Evolutionary conservation across 2,329 filamentous ascomycete species (phyloP), one percentile per base, ranked within the genome.

Genomic region (Coniosporium tulheliwenetii): DNA sequence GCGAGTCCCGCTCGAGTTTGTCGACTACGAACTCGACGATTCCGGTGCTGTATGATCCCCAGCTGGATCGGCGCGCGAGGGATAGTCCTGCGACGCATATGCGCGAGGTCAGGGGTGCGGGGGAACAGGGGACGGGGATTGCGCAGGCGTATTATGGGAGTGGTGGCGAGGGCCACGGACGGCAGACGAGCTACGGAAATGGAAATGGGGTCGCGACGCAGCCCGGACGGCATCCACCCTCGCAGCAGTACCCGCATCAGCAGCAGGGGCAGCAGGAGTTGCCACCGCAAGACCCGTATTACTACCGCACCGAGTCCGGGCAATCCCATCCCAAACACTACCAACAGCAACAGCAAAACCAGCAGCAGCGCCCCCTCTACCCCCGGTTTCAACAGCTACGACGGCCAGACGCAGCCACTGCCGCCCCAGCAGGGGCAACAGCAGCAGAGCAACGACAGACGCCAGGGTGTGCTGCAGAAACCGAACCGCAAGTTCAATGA

Each of bases 401-500:
- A 52, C 19, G 19, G 19, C 19, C 19, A 26, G 7, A 26, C 19
- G 3, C 37, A 38, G 9, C 41, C 13, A 26, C 26, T 9, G 8
- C 30, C 14, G 7, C 30, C 9, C 10, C 37, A 35, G 13, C 32
- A 13, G 8, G 5, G 7, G 31, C 12, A 19, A 5, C 37, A 40
- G 5, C 49, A 50, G 39, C 52, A 40, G 10, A 38, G 41, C 46
- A 51, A 38, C 50, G 54, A 36, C 10, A 30, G 44, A 26, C 35
- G 65, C 51, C 44, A 69, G 55, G 75, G 72, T 30, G 76, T 84
- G 9, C 65, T 91, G 37, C 82, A 91, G 53, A 94, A 93, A 65
- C 81, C 79, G 58, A 86, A 89, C 61, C 77, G 86, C 43, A 79
- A 76, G 48, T 94, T 98, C 51, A 79, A 75, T 1, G 86, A 95